Conservation (phyloP, 768 basidiomycete species). For the Tylopilus plumbeoviolaceoides region DNA sequence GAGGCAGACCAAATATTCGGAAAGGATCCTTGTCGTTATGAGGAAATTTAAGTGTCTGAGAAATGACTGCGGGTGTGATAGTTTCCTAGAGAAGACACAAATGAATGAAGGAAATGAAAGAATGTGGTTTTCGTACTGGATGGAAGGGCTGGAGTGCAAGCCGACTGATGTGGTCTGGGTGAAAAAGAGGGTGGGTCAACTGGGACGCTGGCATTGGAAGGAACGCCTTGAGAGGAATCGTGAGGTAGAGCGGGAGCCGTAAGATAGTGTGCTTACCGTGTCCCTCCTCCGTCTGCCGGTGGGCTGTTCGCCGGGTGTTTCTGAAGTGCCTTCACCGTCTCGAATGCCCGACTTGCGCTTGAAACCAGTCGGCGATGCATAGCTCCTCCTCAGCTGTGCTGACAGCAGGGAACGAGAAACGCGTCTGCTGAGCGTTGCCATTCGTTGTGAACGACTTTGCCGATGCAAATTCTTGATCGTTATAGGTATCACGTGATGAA, state of each 20-base stretch:
- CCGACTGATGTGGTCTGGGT: slow-evolving; percentile 32
- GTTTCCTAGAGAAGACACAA: slow-evolving; percentile 26
- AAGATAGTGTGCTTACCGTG: slow-evolving; percentile 9
- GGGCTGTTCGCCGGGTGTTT: slow-evolving; percentile 18
- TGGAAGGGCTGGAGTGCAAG: slow-evolving; percentile 41
- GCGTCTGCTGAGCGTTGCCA: slow-evolving; percentile 16
- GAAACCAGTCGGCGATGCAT: slow-evolving; percentile 19
- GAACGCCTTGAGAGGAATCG: slow-evolving; percentile 34
- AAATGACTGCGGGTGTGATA: slow-evolving; percentile 33
- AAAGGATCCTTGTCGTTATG: slow-evolving; percentile 46
- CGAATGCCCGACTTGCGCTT: slow-evolving; percentile 19
- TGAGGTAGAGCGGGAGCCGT: not conserved
- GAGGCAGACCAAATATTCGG: slow-evolving; percentile 69
- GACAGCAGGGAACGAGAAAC: slow-evolving; percentile 5
- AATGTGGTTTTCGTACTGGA: slow-evolving; percentile 32
- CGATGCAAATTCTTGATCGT: too few relatives aligned
- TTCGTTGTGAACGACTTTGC: not conserved
- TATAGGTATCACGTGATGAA: too few relatives aligned
- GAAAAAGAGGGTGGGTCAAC: slow-evolving; percentile 40
- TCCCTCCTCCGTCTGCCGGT: slow-evolving; percentile 23
- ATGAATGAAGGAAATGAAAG: not conserved
- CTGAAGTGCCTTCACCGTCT: slow-evolving; percentile 7
- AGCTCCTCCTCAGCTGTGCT: slow-evolving; percentile 4
- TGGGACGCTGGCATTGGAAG: slow-evolving; percentile 36
- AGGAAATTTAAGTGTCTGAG: slow-evolving; percentile 44